Percentiles rank a stretch among this genome's conserved stretches.
Conservation (phyloP, 768 basidiomycete genomes). For the Trametes gibbosa region DNA sequence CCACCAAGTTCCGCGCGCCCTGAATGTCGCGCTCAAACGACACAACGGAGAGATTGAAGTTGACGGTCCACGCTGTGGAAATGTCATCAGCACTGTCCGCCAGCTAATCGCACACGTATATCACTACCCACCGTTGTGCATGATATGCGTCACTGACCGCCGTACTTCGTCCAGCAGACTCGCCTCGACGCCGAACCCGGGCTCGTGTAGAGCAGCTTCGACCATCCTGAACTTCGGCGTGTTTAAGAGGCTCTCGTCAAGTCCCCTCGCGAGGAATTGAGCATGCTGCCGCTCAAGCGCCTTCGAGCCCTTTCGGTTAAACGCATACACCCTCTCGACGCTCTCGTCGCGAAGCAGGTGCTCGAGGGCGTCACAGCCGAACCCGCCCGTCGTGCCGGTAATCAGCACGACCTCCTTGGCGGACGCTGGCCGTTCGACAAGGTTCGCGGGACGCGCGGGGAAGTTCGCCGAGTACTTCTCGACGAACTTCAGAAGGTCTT, state of each 20-base stretch:
- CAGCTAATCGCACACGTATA: not conserved
- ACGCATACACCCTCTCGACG: constrained; percentile 24
- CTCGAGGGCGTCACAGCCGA: constrained; percentile 28
- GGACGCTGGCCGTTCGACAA: constrained; percentile 6
- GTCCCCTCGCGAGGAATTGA: constrained; percentile 31
- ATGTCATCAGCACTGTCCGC: not conserved
- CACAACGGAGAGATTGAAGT: constrained; percentile 32
- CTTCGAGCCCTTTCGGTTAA: constrained; percentile 23
- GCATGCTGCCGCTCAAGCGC: constrained; percentile 28
- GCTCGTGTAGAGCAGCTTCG: constrained; percentile 28
- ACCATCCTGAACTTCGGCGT: constrained; percentile 33
- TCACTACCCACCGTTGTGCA: constrained; percentile 35
- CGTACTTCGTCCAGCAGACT: constrained; percentile 30
- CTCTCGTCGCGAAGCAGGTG: constrained; percentile 16
- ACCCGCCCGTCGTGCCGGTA: constrained; percentile 33
- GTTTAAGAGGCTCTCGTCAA: constrained; percentile 28
- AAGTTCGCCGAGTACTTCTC: constrained; percentile 34
- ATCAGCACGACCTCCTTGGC: constrained; percentile 26
- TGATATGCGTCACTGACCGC: constrained; percentile 35
- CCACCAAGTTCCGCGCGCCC: constrained; percentile 33
- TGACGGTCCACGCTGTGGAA: constrained; percentile 33
- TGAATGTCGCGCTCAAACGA: constrained; percentile 32
- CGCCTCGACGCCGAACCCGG: constrained; percentile 28
- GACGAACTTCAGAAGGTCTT: constrained; percentile 31
- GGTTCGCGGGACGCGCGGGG: constrained; percentile 13